phyloP scores from a whole-genome alignment of 768 basidiomycete species.

The Rhodotorula kratochvilovae region DNA sequence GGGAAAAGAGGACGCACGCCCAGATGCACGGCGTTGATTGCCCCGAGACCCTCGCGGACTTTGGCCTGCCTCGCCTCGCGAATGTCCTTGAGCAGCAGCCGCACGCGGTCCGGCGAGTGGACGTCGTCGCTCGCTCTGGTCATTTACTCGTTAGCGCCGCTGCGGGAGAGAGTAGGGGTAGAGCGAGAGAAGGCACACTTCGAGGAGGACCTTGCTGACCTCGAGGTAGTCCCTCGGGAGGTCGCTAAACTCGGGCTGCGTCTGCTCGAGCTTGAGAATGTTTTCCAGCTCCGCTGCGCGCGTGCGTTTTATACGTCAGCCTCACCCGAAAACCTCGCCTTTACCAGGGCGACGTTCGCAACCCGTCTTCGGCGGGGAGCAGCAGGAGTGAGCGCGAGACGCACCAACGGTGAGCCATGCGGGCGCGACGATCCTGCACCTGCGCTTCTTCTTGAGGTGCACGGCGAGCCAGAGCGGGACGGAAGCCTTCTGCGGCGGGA shows the following conservation, averaged over 20 bases:
- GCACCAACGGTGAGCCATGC: conserved; percentile 80
- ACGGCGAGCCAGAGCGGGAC: conserved; percentile 97
- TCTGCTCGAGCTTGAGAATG: conserved; percentile 67
- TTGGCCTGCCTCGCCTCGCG: conserved; percentile 94
- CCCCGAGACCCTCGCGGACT: conserved; percentile 73
- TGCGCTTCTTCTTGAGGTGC: conserved; percentile 88
- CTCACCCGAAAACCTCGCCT: no score
- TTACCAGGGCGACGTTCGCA: no score
- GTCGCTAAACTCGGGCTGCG: conserved; percentile 65
- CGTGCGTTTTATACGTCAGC: no score
- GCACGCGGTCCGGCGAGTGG: conserved; percentile 73
- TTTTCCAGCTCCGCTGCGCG: conserved; percentile 72
- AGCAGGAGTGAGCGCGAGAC: conserved; percentile 40
- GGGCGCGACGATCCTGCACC: conserved; percentile 86
- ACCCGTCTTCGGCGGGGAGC: no score
- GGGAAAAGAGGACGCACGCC: conserved; percentile 55
- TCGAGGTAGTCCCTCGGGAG: conserved; percentile 86
- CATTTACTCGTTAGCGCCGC: background rate
- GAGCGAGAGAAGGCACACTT: conserved; percentile 60
- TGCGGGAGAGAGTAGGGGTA: background rate
- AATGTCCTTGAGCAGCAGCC: conserved; percentile 84
- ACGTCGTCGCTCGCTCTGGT: conserved; percentile 84
- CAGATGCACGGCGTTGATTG: conserved; percentile 74
- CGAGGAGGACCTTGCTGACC: conserved; percentile 84
- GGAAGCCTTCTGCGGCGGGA: conserved; percentile 74